Percentiles rank a stretch among this genome's conserved stretches.
Evolutionary conservation across 2,329 filamentous ascomycete genomes (phyloP).

Genomic region (Paraphoma chrysanthemicola): DNA sequence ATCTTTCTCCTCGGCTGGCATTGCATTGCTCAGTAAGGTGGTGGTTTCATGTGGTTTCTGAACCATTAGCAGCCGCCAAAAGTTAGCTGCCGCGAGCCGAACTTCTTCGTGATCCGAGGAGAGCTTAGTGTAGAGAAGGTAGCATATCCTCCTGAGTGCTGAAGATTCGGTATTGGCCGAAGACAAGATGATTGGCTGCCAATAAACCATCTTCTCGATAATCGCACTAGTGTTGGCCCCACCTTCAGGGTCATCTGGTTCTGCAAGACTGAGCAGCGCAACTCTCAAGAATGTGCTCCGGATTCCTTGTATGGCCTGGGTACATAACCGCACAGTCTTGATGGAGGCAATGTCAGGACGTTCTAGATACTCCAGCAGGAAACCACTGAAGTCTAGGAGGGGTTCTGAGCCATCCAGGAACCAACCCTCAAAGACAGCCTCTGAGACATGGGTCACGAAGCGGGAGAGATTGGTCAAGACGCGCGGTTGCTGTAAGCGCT

Average conservation of each 20-base stretch:
- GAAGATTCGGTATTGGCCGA: slow-evolving; percentile 80
- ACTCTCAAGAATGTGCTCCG: slow-evolving; percentile 79
- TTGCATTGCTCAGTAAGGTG: slow-evolving; percentile 74
- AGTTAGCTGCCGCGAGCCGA: slow-evolving; percentile 77
- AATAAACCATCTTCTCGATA: slow-evolving; percentile 87
- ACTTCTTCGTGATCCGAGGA: slow-evolving; percentile 73
- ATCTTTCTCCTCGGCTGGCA: slow-evolving; percentile 72
- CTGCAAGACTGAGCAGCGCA: slow-evolving; percentile 80
- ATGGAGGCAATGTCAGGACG: slow-evolving; percentile 79
- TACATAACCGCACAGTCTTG: slow-evolving; percentile 92
- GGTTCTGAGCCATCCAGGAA: slow-evolving; percentile 87
- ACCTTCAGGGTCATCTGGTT: slow-evolving; percentile 73
- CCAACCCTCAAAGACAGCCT: slow-evolving; percentile 95
- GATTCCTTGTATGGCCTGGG: slow-evolving; percentile 78
- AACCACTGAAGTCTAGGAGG: slow-evolving; percentile 84
- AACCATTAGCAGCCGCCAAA: slow-evolving; percentile 91
- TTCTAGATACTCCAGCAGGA: slow-evolving; percentile 86
- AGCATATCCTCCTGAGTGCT: slow-evolving; percentile 85
- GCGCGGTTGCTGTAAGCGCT: slow-evolving; percentile 78
- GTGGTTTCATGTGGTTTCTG: slow-evolving; percentile 88
- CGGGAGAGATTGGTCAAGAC: slow-evolving; percentile 86
- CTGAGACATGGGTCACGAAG: slow-evolving; percentile 80
- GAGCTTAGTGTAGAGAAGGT: slow-evolving; percentile 88
- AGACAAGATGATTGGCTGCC: slow-evolving; percentile 89
- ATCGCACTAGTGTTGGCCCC: slow-evolving; percentile 72